Base-by-base conservation (phyloP, 192 early-diverging fungal species). In the Coemansia umbellata region DNA sequence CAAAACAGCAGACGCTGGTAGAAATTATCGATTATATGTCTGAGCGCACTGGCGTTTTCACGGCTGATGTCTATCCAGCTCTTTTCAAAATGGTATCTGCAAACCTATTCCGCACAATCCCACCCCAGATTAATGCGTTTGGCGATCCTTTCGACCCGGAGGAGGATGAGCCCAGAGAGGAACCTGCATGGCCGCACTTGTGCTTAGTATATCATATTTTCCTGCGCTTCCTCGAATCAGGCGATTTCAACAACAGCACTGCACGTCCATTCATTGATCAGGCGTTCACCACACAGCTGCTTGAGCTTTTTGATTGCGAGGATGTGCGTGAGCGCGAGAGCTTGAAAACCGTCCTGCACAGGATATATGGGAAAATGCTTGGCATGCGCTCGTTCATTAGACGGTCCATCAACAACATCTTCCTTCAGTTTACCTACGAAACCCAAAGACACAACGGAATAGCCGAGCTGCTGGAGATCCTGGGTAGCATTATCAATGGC, bases 401-500 rank as follows among this genome's bases (percentile, higher is more conserved):
- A 42, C 74, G 90, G 60, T 93, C 93, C 1, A 98, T 99, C 83
- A 98, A 94, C 82, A 87, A 99, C 78, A 89, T 97, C 26, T 99
- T 99, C 57, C 92, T 99, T 74, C 88, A 93, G 55, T 99, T 98
- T 54, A 87, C 95, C 39, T 99, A 99, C 74, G 95, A 99, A 67
- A 87, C 84, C 43, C 95, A 97, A 58, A 63, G 88, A 27, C 96
- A 98, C 76, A 98, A 97, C 66, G 97, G 97, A 30, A 92, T 99
- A 56, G 94, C 97, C 4, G 97, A 99, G 73, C 75, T 99, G 47
- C 69, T 99, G 15, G 97, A 99, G 72, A 99, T 99, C 59, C 79
- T 99, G 21, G 97, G 97, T 58, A 99, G 97, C 79, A 99, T 99
- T 59, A 99, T 99, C 78, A 99, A 99, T 69, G 97, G 97, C 15